Conservation (phyloP, 2,329 filamentous ascomycete genomes). For the Alternaria consortialis region DNA sequence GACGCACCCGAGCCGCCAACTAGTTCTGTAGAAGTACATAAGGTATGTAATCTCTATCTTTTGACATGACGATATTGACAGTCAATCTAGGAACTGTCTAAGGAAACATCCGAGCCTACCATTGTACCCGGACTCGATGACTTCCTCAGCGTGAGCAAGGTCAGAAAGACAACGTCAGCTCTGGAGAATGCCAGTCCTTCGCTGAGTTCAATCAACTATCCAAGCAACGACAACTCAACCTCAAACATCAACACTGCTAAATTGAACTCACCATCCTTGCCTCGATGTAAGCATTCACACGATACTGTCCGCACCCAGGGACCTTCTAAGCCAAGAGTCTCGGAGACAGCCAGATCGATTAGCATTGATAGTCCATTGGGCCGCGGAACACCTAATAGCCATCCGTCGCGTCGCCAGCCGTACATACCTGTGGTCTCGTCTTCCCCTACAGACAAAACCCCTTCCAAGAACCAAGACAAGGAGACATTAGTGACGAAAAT, state of each 20-base stretch:
- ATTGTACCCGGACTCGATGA: background rate
- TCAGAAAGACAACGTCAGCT: conserved; percentile 1
- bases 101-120: background rate
- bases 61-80: background rate
- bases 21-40: background rate
- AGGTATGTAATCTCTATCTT: background rate
- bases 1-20: background rate
- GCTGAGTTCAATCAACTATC: background rate
- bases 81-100: background rate
- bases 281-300: background rate
- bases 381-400: background rate
- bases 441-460: background rate
- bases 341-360: conserved; percentile 1
- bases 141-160: background rate
- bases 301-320: background rate
- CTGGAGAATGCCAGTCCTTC: conserved; percentile 1
- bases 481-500: conserved; percentile 11
- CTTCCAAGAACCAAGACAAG: background rate
- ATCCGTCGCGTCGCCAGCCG: background rate
- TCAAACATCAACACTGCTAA: conserved; percentile 1
- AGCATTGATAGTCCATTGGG: background rate
- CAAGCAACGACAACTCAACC: background rate
- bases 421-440: background rate
- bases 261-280: background rate
- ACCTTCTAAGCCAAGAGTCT: conserved; percentile 1